Base-by-base conservation (phyloP, 2,329 filamentous ascomycete genomes). In the Exophiala bonariae region DNA sequence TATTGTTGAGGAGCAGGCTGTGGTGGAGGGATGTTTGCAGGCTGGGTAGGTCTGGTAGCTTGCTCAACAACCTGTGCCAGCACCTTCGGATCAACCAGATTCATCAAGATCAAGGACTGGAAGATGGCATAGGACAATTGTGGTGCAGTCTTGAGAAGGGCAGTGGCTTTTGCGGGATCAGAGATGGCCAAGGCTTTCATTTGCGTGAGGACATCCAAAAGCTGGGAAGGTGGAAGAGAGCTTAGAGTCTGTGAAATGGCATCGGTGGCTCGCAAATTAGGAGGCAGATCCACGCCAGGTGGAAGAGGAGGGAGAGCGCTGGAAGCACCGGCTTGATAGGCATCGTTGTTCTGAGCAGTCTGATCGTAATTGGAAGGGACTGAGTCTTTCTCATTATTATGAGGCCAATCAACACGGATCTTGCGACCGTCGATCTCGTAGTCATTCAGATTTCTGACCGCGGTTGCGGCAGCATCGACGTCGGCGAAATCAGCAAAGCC, bases 401-500 rank as follows among this genome's bases (percentile, higher is more conserved):
- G 95, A 49, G 89, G 93, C 70, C 95, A 99, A 69, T 97, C 93
- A 46, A 99, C 93, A 51, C 91, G 83, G 55, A 99, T 79, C 68
- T 95, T 95, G 61, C 93, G 83, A 45, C 90, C 90, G 85, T 96
- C 95, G 64, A 96, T 84, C 66, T 97, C 92, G 71, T 89, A 85
- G 67, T 96, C 90, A 72, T 97, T 96, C 42, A 97, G 75, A 65
- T 99, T 97, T 59, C 92, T 86, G 38, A 97, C 92, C 2, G 93
- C 93, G 2, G 90, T 95, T 30, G 92, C 89, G 23, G 93, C 93
- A 19, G 90, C 78, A 80, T 95, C 92, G 50, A 88, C 84, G 64
- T 97, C 93, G 45, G 89, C 87, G 64, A 95, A 99, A 66, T 97
- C 92, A 62, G 91, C 88, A 62, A 97, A 99, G 28, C 93, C 93